A percentile compares a stretch with the other conserved stretches of the same genome.
These are phyloP conservation scores for Phytophthora colocasiae DNA, from an alignment of 352 stramenopile species.

Conservation along the genomic window DNA sequence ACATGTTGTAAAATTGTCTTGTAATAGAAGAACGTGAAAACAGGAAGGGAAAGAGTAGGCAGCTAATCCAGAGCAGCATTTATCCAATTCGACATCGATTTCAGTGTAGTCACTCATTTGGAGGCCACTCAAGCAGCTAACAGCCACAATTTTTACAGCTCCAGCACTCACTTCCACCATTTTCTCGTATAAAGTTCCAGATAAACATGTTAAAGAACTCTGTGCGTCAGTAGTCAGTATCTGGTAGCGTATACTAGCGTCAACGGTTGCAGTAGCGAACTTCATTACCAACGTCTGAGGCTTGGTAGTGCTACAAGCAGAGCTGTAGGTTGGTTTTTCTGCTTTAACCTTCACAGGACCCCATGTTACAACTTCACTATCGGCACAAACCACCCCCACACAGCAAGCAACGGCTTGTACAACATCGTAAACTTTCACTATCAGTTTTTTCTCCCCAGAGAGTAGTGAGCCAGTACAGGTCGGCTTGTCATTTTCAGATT, in stretches of 20 bases:
- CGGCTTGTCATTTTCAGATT: slow-evolving; percentile 5
- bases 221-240: slow-evolving; percentile 10
- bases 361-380: slow-evolving; percentile 37
- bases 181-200: slow-evolving; percentile 37
- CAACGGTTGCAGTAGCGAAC: slow-evolving; percentile 36
- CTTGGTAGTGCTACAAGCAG: slow-evolving; percentile 44
- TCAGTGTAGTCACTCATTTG: slow-evolving; percentile 42
- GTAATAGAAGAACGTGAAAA: slow-evolving; percentile 54
- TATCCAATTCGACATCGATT: slow-evolving; percentile 44
- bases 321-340: slow-evolving; percentile 33
- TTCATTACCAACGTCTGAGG: slow-evolving; percentile 41
- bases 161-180: slow-evolving; percentile 36
- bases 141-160: slow-evolving; percentile 45
- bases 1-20: slow-evolving; percentile 60
- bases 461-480: slow-evolving; percentile 14
- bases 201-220: slow-evolving; percentile 36
- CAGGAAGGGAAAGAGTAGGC: slow-evolving; percentile 53
- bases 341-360: slow-evolving; percentile 41
- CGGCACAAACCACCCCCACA: slow-evolving; percentile 33
- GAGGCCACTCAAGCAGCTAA: slow-evolving; percentile 68
- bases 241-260: slow-evolving; percentile 39
- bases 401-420: slow-evolving; percentile 64
- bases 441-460: slow-evolving; percentile 23
- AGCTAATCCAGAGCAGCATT: slow-evolving; percentile 60
- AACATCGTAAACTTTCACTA: slow-evolving; percentile 50